Conservation (phyloP, 345 rosid species). For the Linum lewisii region DNA sequence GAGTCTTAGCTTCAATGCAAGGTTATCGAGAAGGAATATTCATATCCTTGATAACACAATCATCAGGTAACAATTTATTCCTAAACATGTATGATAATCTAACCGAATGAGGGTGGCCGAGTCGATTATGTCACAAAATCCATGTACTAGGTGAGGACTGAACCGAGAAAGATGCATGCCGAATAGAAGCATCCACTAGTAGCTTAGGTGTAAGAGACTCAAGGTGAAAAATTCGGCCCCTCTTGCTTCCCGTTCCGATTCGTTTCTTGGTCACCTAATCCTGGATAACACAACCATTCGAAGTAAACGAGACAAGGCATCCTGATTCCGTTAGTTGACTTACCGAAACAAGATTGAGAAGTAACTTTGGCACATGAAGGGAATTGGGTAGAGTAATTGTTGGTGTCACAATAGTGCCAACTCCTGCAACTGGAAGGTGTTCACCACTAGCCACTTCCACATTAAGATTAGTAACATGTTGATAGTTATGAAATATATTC, state of each 20-base stretch:
- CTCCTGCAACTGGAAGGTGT: neutral
- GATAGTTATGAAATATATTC: neutral
- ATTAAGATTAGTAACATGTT: neutral
- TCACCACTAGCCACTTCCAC: neutral
- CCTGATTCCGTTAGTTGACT: neutral
- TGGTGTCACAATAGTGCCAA: neutral
- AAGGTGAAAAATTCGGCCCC: neutral
- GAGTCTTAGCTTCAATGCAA: too few relatives aligned
- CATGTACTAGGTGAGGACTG: too few relatives aligned
- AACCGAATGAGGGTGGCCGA: too few relatives aligned
- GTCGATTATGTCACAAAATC: too few relatives aligned
- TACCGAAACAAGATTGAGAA: neutral
- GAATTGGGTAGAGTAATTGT: neutral
- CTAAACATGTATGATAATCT: too few relatives aligned
- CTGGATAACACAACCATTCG: slow-evolving; percentile 1
- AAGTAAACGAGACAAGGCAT: neutral
- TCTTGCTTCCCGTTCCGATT: neutral
- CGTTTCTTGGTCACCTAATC: neutral
- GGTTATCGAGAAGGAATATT: too few relatives aligned
- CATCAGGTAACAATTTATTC: too few relatives aligned
- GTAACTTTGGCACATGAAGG: neutral
- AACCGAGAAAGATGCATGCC: too few relatives aligned
- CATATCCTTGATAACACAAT: too few relatives aligned
- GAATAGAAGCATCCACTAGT: too few relatives aligned
- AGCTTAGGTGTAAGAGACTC: too few relatives aligned